A percentile compares a stretch with the other conserved stretches of the same genome.
phyloP scores from a whole-genome alignment of 1,284 basidiomycete genomes.

The Malassezia slooffiae region DNA sequence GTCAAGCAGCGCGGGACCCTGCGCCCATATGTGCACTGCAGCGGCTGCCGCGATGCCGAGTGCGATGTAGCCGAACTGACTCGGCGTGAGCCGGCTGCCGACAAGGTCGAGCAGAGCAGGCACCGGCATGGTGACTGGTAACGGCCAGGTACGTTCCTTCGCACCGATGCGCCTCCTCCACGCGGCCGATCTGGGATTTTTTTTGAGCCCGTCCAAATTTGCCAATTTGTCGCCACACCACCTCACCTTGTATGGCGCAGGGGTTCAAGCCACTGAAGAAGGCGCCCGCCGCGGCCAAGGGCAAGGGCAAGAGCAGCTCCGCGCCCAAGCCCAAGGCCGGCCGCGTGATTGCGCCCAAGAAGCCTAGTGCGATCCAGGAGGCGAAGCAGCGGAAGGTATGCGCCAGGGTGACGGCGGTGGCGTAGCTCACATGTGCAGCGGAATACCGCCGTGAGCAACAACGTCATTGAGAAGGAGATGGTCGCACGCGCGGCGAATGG shows the following conservation, averaged over 20 bases:
- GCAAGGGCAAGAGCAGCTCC: not conserved
- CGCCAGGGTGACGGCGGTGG: not conserved
- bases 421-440: constrained; percentile 2
- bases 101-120: constrained; percentile 20
- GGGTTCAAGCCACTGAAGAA: constrained; percentile 16
- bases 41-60: constrained; percentile 14
- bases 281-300: not conserved
- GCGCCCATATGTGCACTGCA: constrained; percentile 27
- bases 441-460: constrained; percentile 9
- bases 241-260: constrained; percentile 7
- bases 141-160: too few species aligned
- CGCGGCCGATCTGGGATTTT: not conserved
- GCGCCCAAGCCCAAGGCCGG: constrained; percentile 6
- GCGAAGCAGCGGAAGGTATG: constrained; percentile 11
- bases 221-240: not conserved
- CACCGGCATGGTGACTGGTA: too few species aligned
- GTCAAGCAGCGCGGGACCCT: constrained; percentile 22
- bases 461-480: constrained; percentile 16
- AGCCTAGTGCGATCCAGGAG: constrained; percentile 7
- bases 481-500: constrained; percentile 11
- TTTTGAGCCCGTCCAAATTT: too few species aligned
- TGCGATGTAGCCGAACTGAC: constrained; percentile 28
- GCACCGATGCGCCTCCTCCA: too few species aligned
- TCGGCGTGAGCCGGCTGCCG: constrained; percentile 15
- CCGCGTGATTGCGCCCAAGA: constrained; percentile 11